phyloP scores from a whole-genome alignment of 2,329 filamentous ascomycete species.

The Grosmannia penicillata region DNA sequence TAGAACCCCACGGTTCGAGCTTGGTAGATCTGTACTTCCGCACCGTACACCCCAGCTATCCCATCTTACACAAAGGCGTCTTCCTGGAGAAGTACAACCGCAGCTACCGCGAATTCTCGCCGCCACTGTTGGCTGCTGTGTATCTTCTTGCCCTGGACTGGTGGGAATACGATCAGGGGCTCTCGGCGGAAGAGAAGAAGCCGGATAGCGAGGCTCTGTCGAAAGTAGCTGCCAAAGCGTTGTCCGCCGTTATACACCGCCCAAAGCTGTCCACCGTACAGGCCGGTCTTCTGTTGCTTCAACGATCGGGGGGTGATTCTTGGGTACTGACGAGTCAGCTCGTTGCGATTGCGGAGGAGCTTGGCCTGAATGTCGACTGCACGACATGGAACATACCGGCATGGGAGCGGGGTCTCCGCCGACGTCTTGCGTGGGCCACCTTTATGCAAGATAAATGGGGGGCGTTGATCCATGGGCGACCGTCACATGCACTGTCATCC shows the following conservation, averaged over 20 bases:
- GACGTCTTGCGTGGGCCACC: constrained; percentile 76
- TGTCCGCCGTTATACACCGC: constrained; percentile 63
- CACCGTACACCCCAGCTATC: constrained; percentile 66
- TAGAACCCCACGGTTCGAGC: constrained; percentile 61
- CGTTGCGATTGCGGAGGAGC: constrained; percentile 73
- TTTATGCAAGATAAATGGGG: constrained; percentile 93
- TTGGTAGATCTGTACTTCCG: constrained; percentile 72
- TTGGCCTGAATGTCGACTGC: constrained; percentile 82
- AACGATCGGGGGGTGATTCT: constrained; percentile 59
- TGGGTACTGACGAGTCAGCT: constrained; percentile 79
- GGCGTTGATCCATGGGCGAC: constrained; percentile 57
- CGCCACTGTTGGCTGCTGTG: constrained; percentile 62
- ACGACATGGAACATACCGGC: constrained; percentile 72
- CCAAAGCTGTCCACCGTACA: constrained; percentile 74
- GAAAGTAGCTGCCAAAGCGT: constrained; percentile 36
- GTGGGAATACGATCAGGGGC: constrained; percentile 61
- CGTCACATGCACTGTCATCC: constrained; percentile 17
- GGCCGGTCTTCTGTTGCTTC: constrained; percentile 59
- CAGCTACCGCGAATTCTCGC: constrained; percentile 59
- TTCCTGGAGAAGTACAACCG: constrained; percentile 67
- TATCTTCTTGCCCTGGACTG: constrained; percentile 63
- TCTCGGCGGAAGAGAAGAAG: constrained; percentile 46
- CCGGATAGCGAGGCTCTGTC: constrained; percentile 59
- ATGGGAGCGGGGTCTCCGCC: constrained; percentile 76
- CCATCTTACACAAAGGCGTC: constrained; percentile 67